These are phyloP conservation scores for Rhododendron mucronatum DNA, from an alignment of 148 eudicot species.

Conservation along the genomic window DNA sequence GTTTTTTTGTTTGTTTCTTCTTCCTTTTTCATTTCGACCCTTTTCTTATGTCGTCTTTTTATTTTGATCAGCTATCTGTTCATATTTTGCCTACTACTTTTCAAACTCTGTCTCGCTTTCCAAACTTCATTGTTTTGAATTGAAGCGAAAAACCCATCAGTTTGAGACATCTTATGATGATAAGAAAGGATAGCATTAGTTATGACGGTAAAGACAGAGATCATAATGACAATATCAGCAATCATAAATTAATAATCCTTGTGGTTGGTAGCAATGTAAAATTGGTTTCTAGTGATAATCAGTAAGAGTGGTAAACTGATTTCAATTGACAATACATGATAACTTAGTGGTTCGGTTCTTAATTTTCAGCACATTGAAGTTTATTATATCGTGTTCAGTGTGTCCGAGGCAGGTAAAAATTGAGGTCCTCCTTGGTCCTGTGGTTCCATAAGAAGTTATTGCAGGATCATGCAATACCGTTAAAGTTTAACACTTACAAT, in stretches of 20 bases:
- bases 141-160: not conserved
- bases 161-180: not conserved
- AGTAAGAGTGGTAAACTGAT: not conserved
- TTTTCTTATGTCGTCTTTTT: not conserved
- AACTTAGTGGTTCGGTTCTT: not conserved
- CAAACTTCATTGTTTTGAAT: not conserved
- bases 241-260: not conserved
- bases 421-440: slow-evolving; percentile 75
- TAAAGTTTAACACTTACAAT: not conserved
- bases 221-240: not conserved
- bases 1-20: not conserved
- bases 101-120: not conserved
- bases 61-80: not conserved
- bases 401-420: slow-evolving; percentile 71
- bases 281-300: not conserved
- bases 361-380: slow-evolving; percentile 58
- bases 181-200: not conserved
- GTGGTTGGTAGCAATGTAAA: not conserved
- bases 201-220: not conserved
- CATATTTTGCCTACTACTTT: not conserved
- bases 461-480: slow-evolving; percentile 8
- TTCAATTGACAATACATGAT: not conserved
- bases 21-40: not conserved
- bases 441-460: slow-evolving; percentile 56
- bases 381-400: slow-evolving; percentile 51